Evolutionary conservation across 352 stramenopile species (phyloP), one percentile per base, ranked within the genome.

Genomic region (Halophytophthora batemanensis): DNA sequence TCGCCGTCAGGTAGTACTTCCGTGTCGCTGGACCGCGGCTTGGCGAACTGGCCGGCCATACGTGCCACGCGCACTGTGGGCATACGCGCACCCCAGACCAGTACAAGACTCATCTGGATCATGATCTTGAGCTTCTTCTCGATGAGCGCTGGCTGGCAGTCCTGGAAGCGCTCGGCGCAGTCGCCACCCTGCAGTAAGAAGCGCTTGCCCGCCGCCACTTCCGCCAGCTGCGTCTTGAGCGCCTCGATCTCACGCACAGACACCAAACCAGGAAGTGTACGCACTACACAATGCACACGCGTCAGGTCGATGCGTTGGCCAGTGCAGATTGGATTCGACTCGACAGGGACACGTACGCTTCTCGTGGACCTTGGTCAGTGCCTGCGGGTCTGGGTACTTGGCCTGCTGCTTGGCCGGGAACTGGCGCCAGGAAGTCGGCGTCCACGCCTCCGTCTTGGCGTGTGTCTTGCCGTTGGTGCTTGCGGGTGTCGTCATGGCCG

Each of bases 11-110:
- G 25, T 34, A 97, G 79, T 21, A 95, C 66, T 66, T 99, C 97
- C 44, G 87, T 97, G 54, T 97, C 79, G 55, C 94, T 97, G 33
- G 84, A 98, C 22, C 97, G 83, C 8, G 97, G 96, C 80, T 99
- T 99, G 52, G 97, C 95, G 59, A 99, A 99, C 76, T 99, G 97
- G 14, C 97, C 97, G 2, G 97, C 97, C 91, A 99, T 98, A 42
- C 97, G 88, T 6, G 95, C 96, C 45, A 99, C 87, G 33, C 84
- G 98, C 22, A 98, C 95, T 6, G 98, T 96, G 3, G 97, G 95
- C 76, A 99, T 98, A n/a, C 90, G 81, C 31, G 91, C 92, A 21
- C 96, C 97, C 84, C 97, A 99, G 14, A 97, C 98, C 39, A 99
- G 79, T 35, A 99, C 90, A 22, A 99, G 82, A 56, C 93, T 91